Base-by-base conservation (phyloP, 2,329 filamentous ascomycete genomes). In the Claviceps digitariae region DNA sequence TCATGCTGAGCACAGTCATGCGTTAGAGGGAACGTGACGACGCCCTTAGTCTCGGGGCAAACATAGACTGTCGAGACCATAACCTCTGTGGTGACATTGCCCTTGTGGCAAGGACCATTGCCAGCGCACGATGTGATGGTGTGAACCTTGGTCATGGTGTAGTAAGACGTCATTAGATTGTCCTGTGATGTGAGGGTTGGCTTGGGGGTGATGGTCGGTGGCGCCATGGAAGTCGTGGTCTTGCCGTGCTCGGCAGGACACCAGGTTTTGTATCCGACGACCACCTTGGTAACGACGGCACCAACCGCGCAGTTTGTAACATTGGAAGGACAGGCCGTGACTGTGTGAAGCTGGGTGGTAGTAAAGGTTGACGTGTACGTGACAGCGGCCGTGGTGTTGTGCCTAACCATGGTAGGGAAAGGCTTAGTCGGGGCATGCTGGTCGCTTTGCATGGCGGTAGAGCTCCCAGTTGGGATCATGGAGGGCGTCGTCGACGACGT, bases 71-170 rank as follows among this genome's bases (percentile, higher is more conserved):
- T 64, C 7, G 57, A 54, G 12, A 58, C 57, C 13, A 64, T 31
- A 8, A 63, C 55, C 52, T 65, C 58, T 12, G 64, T 61, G 40
- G 55, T 57, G 50, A 59, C 57, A 21, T 54, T 47, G 46, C 57
- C 59, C 53, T 60, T 59, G 54, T 46, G 40, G 54, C 62, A 64
- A 15, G 58, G 48, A 15, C 52, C 77, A 52, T 72, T 72, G 48
- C 78, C 72, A 47, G 69, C 72, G 72, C 79, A 82, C 41, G 73
- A 74, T 62, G 76, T 80, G 69, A 81, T 69, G 64, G 78, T 82
- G 61, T 76, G 69, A 63, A 77, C 70, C 61, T 72, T 71, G 57
- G 77, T 80, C 60, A 71, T 67, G 69, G 74, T 78, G 68, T 78
- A 65, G 61, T 75, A 68, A 27, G 66, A 68, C 52, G 71, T 57